These are phyloP conservation scores for Spinacia oleracea DNA, from an alignment of 179 eudicot genomes.

Conservation along the genomic window DNA sequence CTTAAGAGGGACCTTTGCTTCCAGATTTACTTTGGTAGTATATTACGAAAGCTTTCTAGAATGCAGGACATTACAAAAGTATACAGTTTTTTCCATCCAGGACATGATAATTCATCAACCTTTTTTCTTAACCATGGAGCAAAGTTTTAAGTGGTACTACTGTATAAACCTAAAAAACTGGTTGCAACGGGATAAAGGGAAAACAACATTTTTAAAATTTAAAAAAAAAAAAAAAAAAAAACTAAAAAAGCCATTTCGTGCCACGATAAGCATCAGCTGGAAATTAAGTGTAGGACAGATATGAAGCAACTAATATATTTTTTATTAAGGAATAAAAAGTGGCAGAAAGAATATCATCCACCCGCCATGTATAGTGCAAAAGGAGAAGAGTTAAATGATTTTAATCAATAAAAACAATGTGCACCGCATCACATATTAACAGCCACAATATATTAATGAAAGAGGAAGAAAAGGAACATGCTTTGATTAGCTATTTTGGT, in stretches of 20 bases:
- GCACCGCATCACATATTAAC: background rate
- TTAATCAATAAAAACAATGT: background rate
- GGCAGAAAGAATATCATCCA: background rate
- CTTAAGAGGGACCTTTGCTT: too few relatives aligned
- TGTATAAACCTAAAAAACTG: too few relatives aligned
- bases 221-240: too few relatives aligned
- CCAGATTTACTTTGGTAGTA: too few relatives aligned
- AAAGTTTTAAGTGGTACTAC: background rate
- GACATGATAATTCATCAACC: background rate
- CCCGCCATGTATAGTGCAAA: background rate
- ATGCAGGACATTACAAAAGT: too few relatives aligned
- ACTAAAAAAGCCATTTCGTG: background rate
- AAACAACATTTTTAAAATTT: background rate
- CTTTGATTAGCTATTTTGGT: background rate
- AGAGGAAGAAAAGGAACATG: background rate
- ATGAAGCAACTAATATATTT: too few relatives aligned
- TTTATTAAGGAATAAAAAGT: background rate
- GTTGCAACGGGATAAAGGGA: background rate
- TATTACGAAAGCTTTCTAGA: too few relatives aligned
- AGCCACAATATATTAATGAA: background rate
- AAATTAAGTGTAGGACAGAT: background rate
- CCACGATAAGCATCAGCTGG: background rate
- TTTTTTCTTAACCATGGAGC: background rate
- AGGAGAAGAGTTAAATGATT: background rate
- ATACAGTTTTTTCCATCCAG: too few relatives aligned